Evolutionary conservation across 192 early-diverging fungal species (phyloP), one percentile per base, ranked within the genome.

Genomic region (Lobulomyces angularis): DNA sequence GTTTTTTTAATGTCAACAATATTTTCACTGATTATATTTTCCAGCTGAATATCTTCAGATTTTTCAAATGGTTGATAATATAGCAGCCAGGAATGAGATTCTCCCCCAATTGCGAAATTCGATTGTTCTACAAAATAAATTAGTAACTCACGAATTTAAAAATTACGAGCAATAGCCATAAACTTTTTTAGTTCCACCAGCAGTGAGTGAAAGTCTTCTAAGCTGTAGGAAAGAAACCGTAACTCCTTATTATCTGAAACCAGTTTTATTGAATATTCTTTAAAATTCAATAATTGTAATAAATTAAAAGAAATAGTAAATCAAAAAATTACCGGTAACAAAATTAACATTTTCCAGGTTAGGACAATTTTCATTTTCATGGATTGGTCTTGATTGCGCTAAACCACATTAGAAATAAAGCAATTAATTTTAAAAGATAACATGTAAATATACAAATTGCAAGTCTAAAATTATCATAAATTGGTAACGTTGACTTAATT

Each of bases 221-320:
- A 17, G n/a, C n/a, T n/a, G n/a, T n/a, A n/a, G n/a, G n/a, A n/a
- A n/a, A n/a, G n/a, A n/a, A n/a, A n/a, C n/a, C n/a, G n/a, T n/a
- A n/a, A n/a, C n/a, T n/a, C n/a, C n/a, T n/a, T n/a, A n/a, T 21
- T 33, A 50, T 21, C 8, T 16, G 34, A 37, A 17, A 12, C 18
- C 44, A 22, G 12, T 41, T 18, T 61, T 25, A 42, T 27, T 23
- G 19, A 19, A 24, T 20, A 5, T 14, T 49, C 9, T 64, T 31
- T 20, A 14, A 37, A 19, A 17, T 16, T 28, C 8, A 22, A 22
- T 47, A 19, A 41, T 14, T 12, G 43, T 2, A 45, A 21, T 39
- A 72, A 68, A 71, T 27, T 67, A 71, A 19, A 69, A 70, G 45
- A 71, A 65, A 25, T 68, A 69, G 28, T n/a, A n/a, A n/a, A n/a